Evolutionary conservation across 441 rosid species (phyloP), one percentile per base, ranked within the genome.

Genomic region (Populus hybrid): DNA sequence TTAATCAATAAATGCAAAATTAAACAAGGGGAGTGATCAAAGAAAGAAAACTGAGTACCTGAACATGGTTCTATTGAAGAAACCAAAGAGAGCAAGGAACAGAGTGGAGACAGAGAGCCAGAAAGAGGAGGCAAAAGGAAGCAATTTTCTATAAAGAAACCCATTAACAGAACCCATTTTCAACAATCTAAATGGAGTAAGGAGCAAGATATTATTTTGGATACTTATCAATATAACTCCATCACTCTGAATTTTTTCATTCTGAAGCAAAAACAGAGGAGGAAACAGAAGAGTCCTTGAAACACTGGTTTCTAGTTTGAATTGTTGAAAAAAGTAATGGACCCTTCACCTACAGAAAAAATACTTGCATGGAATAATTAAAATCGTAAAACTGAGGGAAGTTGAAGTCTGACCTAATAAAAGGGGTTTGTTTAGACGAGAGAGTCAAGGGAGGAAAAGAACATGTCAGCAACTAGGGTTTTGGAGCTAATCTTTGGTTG

Each of bases 361-460:
- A 73, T 16, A 67, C 67, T 35, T 71, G 70, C 79, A 75, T 79
- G 83, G 42, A 79, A 76, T 14, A 50, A 50, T 16, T 50, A 76
- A 68, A 68, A 30, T 28, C 18, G 36, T 80, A 75, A 70, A 76
- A 81, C 61, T 10, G 73, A 75, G 76, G 80, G 89, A 87, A 77
- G 84, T 75, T 72, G 94, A 90, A 85, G 77, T 79, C 72, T 74
- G 86, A 90, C 94, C 98, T 85, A 90, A 84, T 82, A 73, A 73
- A 42, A 34, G 74, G 77, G 57, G 66, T 46, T 46, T 46, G 5
- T 30, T 59, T 9, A 66, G 70, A 78, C 3, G 46, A 74, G 50
- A 79, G 73, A 74, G 67, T 76, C 24, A 72, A 67, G 85, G 67
- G 50, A 67, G 76, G 96, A 90, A 88, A 90, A 85, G 84, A 86